Base-by-base conservation (phyloP, 441 rosid species). In the Syzygium syzygioides region DNA sequence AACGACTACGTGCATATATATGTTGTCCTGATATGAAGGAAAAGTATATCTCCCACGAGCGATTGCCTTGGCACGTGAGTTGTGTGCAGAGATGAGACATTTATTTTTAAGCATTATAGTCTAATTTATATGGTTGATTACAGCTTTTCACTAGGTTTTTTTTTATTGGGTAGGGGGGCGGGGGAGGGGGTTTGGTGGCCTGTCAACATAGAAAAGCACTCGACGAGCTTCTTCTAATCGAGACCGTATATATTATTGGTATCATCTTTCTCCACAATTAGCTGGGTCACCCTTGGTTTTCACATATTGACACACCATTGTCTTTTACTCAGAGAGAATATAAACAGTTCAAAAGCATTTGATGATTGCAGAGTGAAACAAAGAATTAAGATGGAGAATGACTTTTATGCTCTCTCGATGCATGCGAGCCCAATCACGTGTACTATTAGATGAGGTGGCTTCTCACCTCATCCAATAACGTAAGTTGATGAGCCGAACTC, bases 141-240 rank as follows among this genome's bases (percentile, higher is more conserved):
- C 5, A 57, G 7, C n/a, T 57, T 11, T 57, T 4, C 62, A 26
- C n/a, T 13, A 57, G 4, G 23, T 56, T 45, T 45, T 45, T 41
- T 41, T 0, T 3, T 1, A 12, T 2, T 12, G 48, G 48, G 45
- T 1, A 3, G 26, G 10, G 26, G 41, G 41, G 45, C 4, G 41
- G 41, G 41, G 41, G 45, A 4, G 3, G 9, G 26, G 11, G 28
- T 56, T 56, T 3, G 60, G 5, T 23, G 14, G 60, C 28, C 60
- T 9, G 60, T 23, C 23, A 56, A 56, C 28, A 2, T 23, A 23
- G 60, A 56, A 56, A 56, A 56, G 60, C 60, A 56, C 28, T 23
- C 13, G 60, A 56, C 28, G 60, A 20, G 60, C 60, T 56, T 56
- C 60, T 56, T 56, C 60, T 26, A 56, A 26, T 59, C 28, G 7